Percentiles rank a stretch among this genome's conserved stretches.
phyloP scores from a whole-genome alignment of 148 eudicot species.

The Beta vulgaris region DNA sequence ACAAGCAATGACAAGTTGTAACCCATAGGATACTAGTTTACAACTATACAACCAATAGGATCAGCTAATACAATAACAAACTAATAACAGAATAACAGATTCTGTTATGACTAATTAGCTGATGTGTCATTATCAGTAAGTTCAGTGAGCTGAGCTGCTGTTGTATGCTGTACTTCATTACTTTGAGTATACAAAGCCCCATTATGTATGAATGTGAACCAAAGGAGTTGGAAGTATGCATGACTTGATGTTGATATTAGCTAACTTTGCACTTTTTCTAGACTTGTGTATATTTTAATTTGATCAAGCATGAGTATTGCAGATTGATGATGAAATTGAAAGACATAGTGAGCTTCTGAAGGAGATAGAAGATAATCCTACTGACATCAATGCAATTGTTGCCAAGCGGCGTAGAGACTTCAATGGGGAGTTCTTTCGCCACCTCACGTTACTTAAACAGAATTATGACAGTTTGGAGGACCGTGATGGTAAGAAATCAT shows the following conservation, averaged over 20 bases:
- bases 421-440: constrained; percentile 73
- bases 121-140: too few relatives aligned
- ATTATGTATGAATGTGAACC: not conserved
- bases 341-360: constrained; percentile 65
- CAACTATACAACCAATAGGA: too few relatives aligned
- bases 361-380: constrained; percentile 76
- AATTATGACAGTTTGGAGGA: constrained; percentile 79
- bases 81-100: too few relatives aligned
- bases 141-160: too few relatives aligned
- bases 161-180: too few relatives aligned
- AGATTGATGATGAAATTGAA: constrained; percentile 98
- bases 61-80: too few relatives aligned
- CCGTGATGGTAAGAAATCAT: constrained; percentile 64
- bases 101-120: too few relatives aligned
- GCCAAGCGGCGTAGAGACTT: constrained; percentile 82
- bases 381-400: constrained; percentile 82
- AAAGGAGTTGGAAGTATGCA: not conserved
- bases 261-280: not conserved
- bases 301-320: constrained; percentile 42
- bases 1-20: too few relatives aligned
- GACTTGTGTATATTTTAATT: not conserved
- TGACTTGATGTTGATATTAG: not conserved
- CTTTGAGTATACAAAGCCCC: too few relatives aligned
- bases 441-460: constrained; percentile 67
- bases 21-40: too few relatives aligned